phyloP scores from a whole-genome alignment of 345 rosid species.

The Carallia brachiata region DNA sequence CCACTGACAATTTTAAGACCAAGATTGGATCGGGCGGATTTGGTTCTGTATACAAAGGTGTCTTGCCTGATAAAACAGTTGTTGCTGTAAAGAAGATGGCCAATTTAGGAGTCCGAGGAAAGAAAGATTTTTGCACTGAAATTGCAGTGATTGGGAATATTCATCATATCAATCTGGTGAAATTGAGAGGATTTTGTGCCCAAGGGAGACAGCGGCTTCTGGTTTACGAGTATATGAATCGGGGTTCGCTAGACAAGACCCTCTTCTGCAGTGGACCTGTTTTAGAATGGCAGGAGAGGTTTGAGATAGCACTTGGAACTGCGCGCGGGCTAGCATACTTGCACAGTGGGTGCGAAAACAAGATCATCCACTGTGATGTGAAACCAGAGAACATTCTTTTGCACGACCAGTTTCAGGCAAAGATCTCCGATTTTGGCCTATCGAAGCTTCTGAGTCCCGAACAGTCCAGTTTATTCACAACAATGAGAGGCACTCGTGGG shows the following conservation, averaged over 20 bases:
- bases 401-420: conserved; percentile 18
- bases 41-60: conserved; percentile 29
- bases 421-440: conserved; percentile 31
- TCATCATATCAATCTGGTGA: conserved; percentile 27
- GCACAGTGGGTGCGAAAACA: conserved; percentile 21
- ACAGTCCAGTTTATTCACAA: conserved; percentile 25
- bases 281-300: conserved; percentile 27
- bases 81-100: conserved; percentile 28
- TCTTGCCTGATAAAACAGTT: conserved; percentile 13
- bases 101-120: conserved; percentile 26
- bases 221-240: conserved; percentile 31
- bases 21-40: conserved; percentile 27
- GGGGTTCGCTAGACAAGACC: conserved; percentile 24
- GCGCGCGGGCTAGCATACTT: conserved; percentile 29
- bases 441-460: conserved; percentile 29
- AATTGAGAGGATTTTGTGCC: conserved; percentile 27
- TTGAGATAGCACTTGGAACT: conserved; percentile 27
- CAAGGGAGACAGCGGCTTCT: conserved; percentile 26
- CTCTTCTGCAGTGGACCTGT: conserved; percentile 22
- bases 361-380: conserved; percentile 30
- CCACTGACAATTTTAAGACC: conserved; percentile 24
- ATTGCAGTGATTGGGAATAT: conserved; percentile 29
- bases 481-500: conserved; percentile 32
- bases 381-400: conserved; percentile 32
- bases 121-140: conserved; percentile 28